Conservation (phyloP, 805 yeast species). For the Saccharomycopsis fibuligera region DNA sequence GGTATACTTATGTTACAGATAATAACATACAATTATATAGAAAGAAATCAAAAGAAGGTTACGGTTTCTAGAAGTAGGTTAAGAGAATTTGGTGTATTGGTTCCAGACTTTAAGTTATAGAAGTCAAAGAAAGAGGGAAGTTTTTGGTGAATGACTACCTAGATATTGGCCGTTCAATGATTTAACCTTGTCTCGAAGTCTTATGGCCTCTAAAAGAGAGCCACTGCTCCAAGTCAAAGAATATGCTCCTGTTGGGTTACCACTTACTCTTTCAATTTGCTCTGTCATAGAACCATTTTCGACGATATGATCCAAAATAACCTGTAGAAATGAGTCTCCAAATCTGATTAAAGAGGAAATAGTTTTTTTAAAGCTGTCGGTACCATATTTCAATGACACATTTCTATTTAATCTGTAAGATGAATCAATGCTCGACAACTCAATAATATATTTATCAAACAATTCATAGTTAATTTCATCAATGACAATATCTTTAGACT, state of each 20-base stretch:
- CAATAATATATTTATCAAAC: constrained; percentile 5
- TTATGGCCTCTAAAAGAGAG: not conserved
- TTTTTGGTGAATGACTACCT: too few relatives aligned
- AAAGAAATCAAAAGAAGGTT: too few relatives aligned
- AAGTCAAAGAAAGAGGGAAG: too few relatives aligned
- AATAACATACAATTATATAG: too few relatives aligned
- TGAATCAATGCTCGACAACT: constrained; percentile 20
- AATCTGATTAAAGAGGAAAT: not conserved
- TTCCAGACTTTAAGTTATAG: too few relatives aligned
- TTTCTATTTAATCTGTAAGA: constrained; percentile 1
- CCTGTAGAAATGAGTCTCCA: constrained; percentile 17
- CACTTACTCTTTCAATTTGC: constrained; percentile 58
- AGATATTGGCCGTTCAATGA: too few relatives aligned
- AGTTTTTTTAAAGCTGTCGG: constrained; percentile 17
- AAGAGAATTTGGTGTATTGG: too few relatives aligned
- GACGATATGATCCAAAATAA: constrained; percentile 29
- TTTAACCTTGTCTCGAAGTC: too few relatives aligned
- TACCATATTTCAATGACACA: constrained; percentile 28
- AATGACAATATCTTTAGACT: not conserved
- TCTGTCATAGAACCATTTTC: constrained; percentile 60
- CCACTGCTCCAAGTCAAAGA: constrained; percentile 64
- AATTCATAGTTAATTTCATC: constrained; percentile 9
- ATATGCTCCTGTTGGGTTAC: constrained; percentile 68
- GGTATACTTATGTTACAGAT: too few relatives aligned
- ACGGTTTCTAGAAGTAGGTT: too few relatives aligned